Evolutionary conservation across 148 eudicot species (phyloP), one percentile per base, ranked within the genome.

Genomic region (Rhododendron ferrugineum): DNA sequence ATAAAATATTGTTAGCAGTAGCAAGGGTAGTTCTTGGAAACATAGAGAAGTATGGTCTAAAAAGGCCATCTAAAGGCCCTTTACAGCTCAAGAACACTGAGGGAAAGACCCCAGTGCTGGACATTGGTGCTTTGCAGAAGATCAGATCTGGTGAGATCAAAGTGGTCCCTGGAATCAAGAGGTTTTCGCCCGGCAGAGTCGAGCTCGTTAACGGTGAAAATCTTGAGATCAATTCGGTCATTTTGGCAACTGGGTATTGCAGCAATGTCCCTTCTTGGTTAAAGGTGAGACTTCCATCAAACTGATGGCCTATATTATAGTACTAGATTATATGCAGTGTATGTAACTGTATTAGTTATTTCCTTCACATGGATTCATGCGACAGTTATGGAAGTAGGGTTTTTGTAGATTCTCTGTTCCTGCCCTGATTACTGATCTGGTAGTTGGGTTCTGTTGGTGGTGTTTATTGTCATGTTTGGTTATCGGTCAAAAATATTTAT

Each of bases 231-330:
- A 93, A 95, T 91, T 90, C 97, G 0, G 97, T 93, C 73, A 90
- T 95, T 85, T 92, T 95, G 52, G 97, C 97, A 44, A 95, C 98
- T 0, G 98, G 98, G 8, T 95, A 95, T 87, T 88, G 91, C 68
- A 95, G 98, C 92, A 95, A 95, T 76, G 97, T 94, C 44, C 98
- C 98, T 44, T 84, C 92, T 73, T 95, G 97, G 98, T 90, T 95
- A 23, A 92, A 94, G 97, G 98, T 94, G 82, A 86, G 91, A 46
- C 74, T 66, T 26, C 16, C 74, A 26, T 66, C 16, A n/a, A 79
- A 64, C 37, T 74, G 20, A 40, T 16, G 5, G 37, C 28, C 3
- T 75, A 14, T 9, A 28, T 16, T 70, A 32, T 26, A 8, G 5
- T 64, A 64, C 4, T 44, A 60, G 44, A 40, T 40, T 64, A 28